These are phyloP conservation scores for Entomortierella parvispora DNA, from an alignment of 192 early-diverging fungal species.

Conservation along the genomic window DNA sequence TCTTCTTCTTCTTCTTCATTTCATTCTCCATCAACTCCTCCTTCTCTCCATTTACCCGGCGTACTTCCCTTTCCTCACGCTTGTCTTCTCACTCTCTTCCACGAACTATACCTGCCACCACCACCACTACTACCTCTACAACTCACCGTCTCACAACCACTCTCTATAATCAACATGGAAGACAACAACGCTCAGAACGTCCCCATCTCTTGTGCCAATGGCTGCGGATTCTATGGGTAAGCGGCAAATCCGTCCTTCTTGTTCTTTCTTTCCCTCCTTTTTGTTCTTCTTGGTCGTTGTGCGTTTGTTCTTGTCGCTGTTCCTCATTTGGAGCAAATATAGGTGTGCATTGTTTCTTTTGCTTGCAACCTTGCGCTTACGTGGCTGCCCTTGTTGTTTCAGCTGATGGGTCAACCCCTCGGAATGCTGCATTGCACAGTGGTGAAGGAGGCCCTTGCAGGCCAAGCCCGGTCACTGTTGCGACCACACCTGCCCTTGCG, in stretches of 20 bases:
- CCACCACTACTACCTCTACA: too few relatives aligned
- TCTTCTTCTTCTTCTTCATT: too few relatives aligned
- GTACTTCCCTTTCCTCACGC: background rate
- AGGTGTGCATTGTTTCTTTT: too few relatives aligned
- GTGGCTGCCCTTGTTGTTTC: too few relatives aligned
- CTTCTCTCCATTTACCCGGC: background rate
- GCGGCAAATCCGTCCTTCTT: background rate
- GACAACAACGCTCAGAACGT: constrained; percentile 69
- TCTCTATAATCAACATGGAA: constrained; percentile 63
- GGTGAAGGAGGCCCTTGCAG: too few relatives aligned
- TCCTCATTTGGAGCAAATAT: background rate
- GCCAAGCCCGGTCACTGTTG: too few relatives aligned
- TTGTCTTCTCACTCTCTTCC: background rate
- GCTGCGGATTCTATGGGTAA: constrained; percentile 81
- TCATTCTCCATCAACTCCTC: background rate
- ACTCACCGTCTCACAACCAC: background rate
- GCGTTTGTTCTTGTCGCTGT: background rate
- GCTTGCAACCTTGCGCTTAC: too few relatives aligned
- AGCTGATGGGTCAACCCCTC: too few relatives aligned
- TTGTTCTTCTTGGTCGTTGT: background rate
- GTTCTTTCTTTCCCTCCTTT: background rate
- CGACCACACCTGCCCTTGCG: too few relatives aligned
- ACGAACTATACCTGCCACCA: too few relatives aligned
- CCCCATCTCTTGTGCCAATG: constrained; percentile 70
- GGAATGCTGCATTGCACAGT: too few relatives aligned